These are phyloP conservation scores for Saturnispora hagleri DNA, from an alignment of 805 yeast species.

Conservation along the genomic window DNA sequence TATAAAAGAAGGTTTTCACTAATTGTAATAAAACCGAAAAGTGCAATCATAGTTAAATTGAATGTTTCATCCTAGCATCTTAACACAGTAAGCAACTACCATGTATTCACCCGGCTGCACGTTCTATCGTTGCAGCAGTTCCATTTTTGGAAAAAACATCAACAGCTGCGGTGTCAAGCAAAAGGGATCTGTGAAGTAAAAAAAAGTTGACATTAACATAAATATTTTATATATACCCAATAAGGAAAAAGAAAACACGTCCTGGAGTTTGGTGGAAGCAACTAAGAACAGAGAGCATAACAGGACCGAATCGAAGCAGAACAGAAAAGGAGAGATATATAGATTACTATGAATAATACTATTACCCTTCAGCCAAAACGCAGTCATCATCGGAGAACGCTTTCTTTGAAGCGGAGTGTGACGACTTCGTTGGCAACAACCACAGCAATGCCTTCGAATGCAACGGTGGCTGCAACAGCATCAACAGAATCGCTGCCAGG, in stretches of 20 bases:
- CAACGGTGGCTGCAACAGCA: not conserved
- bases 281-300: not conserved
- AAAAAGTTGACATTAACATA: not conserved
- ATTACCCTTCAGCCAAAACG: slow-evolving; percentile 6
- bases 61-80: no score
- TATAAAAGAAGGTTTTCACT: no score
- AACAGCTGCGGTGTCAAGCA: not conserved
- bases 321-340: not conserved
- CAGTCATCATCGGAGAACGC: not conserved
- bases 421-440: not conserved
- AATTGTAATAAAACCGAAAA: no score
- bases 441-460: not conserved
- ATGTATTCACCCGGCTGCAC: not conserved
- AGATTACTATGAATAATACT: slow-evolving; percentile 1
- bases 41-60: no score
- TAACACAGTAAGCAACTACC: no score
- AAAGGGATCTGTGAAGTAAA: not conserved
- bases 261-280: not conserved
- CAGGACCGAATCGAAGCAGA: not conserved
- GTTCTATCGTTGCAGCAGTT: not conserved
- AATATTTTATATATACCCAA: not conserved
- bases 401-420: slow-evolving; percentile 1
- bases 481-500: not conserved
- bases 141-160: not conserved
- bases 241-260: not conserved